phyloP scores from a whole-genome alignment of 2,329 filamentous ascomycete genomes.

The Triangularia setosa region DNA sequence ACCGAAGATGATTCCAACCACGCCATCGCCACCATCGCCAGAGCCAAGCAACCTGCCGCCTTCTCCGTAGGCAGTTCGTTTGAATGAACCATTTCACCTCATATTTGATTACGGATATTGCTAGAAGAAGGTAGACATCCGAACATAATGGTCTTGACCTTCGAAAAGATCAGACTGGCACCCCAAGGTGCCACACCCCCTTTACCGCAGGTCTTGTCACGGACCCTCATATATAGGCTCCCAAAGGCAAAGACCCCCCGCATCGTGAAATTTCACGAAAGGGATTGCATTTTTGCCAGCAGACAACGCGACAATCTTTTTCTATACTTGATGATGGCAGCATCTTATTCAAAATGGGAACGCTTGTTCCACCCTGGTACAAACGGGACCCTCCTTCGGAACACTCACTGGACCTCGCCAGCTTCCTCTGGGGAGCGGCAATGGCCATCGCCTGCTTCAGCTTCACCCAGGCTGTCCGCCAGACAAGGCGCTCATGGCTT shows the following conservation, averaged over 20 bases:
- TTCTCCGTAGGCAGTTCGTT: neutral
- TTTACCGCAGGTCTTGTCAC: too few species aligned
- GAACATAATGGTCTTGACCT: neutral
- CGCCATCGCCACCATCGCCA: neutral
- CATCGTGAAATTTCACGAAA: neutral
- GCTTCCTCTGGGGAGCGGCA: slow-evolving; percentile 33
- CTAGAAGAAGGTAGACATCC: neutral
- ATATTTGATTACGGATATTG: neutral
- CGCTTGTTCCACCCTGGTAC: slow-evolving; percentile 21
- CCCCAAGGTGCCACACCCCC: too few species aligned
- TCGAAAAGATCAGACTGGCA: neutral
- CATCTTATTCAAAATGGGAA: neutral
- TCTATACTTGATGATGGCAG: neutral
- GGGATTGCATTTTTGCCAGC: neutral
- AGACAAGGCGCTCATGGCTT: slow-evolving; percentile 29
- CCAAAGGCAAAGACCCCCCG: neutral
- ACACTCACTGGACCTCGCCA: slow-evolving; percentile 19
- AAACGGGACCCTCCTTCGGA: neutral
- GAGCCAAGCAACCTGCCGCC: neutral
- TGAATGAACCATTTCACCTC: neutral
- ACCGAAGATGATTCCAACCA: neutral
- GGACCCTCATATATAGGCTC: neutral
- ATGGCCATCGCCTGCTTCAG: slow-evolving; percentile 33
- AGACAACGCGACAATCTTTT: neutral
- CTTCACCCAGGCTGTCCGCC: slow-evolving; percentile 31